phyloP scores from a whole-genome alignment of 2,329 filamentous ascomycete species.

The Colletotrichum magnum region DNA sequence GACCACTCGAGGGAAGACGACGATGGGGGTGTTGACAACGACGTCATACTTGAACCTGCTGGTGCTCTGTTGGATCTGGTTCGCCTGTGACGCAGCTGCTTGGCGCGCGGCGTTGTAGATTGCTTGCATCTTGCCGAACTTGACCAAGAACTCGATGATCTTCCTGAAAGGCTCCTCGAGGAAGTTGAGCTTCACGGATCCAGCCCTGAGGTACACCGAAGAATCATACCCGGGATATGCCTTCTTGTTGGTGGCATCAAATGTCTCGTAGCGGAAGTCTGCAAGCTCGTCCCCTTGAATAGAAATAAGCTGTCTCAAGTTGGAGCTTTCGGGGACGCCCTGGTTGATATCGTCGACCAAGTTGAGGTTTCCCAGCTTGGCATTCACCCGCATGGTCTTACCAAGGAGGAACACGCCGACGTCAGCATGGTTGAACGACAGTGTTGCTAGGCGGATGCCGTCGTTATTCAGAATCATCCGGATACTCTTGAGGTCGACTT shows the following conservation, averaged over 20 bases:
- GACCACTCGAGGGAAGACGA: slow-evolving; percentile 90
- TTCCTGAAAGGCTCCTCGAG: slow-evolving; percentile 97
- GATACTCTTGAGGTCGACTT: slow-evolving; percentile 93
- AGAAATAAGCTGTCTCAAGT: slow-evolving; percentile 87
- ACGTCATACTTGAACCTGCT: slow-evolving; percentile 95
- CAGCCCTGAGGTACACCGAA: slow-evolving; percentile 89
- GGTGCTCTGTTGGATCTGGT: slow-evolving; percentile 90
- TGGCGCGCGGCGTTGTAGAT: slow-evolving; percentile 97
- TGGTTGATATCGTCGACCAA: slow-evolving; percentile 95
- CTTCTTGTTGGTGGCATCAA: slow-evolving; percentile 78
- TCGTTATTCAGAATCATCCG: slow-evolving; percentile 97
- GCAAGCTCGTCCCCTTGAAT: slow-evolving; percentile 97
- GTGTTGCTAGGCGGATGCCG: slow-evolving; percentile 91
- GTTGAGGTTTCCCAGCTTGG: slow-evolving; percentile 87
- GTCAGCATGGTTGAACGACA: slow-evolving; percentile 93
- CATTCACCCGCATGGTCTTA: slow-evolving; percentile 88
- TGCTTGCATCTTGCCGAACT: slow-evolving; percentile 99
- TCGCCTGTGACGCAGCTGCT: slow-evolving; percentile 93
- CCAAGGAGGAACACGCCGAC: slow-evolving; percentile 90
- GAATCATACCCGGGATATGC: slow-evolving; percentile 95
- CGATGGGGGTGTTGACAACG: slow-evolving; percentile 92
- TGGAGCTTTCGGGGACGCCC: slow-evolving; percentile 85
- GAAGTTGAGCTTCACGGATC: slow-evolving; percentile 97
- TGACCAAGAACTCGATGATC: slow-evolving; percentile 97
- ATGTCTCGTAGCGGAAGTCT: slow-evolving; percentile 98